Conservation (phyloP, 768 basidiomycete species). For the Plicaturopsis crispa region DNA sequence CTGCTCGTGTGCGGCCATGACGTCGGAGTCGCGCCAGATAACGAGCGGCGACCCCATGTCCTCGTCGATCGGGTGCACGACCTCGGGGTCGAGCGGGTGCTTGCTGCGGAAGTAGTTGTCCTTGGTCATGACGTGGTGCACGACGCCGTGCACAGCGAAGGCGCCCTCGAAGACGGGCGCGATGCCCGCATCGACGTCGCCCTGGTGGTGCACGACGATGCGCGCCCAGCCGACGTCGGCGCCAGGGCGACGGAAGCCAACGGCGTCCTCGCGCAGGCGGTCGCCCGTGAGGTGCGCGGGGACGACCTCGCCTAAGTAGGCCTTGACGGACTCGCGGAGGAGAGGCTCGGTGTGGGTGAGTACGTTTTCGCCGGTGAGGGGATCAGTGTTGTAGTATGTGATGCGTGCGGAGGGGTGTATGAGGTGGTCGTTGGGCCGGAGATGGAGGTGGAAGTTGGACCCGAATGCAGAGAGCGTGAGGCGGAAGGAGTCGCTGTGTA, state of each 20-base stretch:
- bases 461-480: conserved; percentile 61
- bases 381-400: conserved; percentile 46
- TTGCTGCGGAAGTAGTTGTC: conserved; percentile 65
- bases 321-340: conserved; percentile 53
- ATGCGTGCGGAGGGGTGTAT: conserved; percentile 74
- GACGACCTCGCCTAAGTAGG: conserved; percentile 74
- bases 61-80: conserved; percentile 26
- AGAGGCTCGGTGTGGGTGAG: conserved; percentile 52
- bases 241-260: conserved; percentile 35
- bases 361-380: conserved; percentile 43
- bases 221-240: conserved; percentile 68
- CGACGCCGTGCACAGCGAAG: conserved; percentile 60
- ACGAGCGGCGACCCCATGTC: conserved; percentile 49
- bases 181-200: conserved; percentile 34
- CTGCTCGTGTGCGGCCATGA: conserved; percentile 47
- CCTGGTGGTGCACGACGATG: conserved; percentile 63
- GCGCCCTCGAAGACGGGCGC: conserved; percentile 68
- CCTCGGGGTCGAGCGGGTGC: conserved; percentile 47
- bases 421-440: conserved; percentile 72
- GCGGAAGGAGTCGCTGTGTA: conserved; percentile 64
- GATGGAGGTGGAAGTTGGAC: conserved; percentile 61
- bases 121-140: conserved; percentile 64
- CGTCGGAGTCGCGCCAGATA: conserved; percentile 71
- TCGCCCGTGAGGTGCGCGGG: conserved; percentile 40
- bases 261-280: conserved; percentile 59